Evolutionary conservation across 2,329 filamentous ascomycete species (phyloP).

Genomic region (Coniochaeta ligniaria): DNA sequence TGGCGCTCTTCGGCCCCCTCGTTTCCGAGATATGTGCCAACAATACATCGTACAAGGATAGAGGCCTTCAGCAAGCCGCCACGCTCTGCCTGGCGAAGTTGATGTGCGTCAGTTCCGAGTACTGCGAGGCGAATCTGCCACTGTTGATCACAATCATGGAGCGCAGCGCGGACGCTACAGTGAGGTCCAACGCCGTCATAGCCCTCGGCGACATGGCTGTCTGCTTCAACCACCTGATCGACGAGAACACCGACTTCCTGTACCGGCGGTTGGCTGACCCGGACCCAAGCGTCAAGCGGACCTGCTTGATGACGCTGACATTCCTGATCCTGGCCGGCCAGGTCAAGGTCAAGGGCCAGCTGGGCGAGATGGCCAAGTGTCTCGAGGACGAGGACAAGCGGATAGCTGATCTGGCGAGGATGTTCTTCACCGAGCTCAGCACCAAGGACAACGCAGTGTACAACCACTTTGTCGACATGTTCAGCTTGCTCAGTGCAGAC

Average conservation of each 20-base stretch:
- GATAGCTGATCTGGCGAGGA: conserved; percentile 86
- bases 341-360: conserved; percentile 97
- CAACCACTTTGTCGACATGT: conserved; percentile 99
- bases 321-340: conserved; percentile 96
- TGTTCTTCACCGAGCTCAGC: conserved; percentile 98
- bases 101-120: conserved; percentile 96
- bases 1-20: conserved; percentile 86
- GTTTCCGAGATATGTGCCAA: conserved; percentile 92
- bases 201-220: conserved; percentile 98
- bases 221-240: conserved; percentile 98
- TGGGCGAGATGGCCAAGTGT: conserved; percentile 99
- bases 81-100: conserved; percentile 94
- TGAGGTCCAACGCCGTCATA: conserved; percentile 92
- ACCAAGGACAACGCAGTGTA: conserved; percentile 99
- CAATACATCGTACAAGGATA: conserved; percentile 86
- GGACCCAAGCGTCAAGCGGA: conserved; percentile 87
- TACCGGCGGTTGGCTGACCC: conserved; percentile 88
- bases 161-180: conserved; percentile 83
- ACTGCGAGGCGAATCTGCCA: conserved; percentile 87
- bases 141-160: conserved; percentile 98
- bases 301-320: conserved; percentile 95
- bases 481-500: conserved; percentile 82
- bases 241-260: conserved; percentile 97
- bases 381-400: conserved; percentile 92
- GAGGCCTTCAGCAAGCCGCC: conserved; percentile 84